Evolutionary conservation across 768 basidiomycete genomes (phyloP), one percentile per base, ranked within the genome.

Genomic region (Epithele typhae): DNA sequence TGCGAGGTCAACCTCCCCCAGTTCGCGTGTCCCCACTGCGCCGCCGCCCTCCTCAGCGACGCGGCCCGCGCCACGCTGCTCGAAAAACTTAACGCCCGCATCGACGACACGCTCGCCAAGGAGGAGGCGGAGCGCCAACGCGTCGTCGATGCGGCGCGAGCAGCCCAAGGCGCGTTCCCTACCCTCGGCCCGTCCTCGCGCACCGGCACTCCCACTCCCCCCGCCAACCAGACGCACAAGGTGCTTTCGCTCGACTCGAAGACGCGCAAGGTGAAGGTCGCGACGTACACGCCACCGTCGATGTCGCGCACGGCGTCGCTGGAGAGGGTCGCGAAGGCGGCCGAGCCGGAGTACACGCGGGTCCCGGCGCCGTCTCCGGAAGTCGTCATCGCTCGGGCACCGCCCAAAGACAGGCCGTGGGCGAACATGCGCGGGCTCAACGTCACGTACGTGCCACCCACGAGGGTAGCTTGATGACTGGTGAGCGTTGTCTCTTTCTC

Each of bases 111-210:
- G 0, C 49, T 77, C 4, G 64, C 67, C 0, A 68, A 60, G 50
- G 83, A 86, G 56, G 72, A 72, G 8, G 67, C 65, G n/a, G 74
- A 69, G 5, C 69, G 72, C 3, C 68, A 74, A 46, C 73, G 66
- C 24, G 74, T 63, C 14, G 61, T 70, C 2, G 71, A 77, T 21
- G 75, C 77, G 46, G 77, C 74, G 0, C 67, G 73, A 5, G 63
- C 64, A 7, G 76, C 75, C 0, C 76, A 67, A 21, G 83, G 84
- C 3, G 80, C 78, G 0, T 87, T 87, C 58, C 84, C 84, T 17
- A 66, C 70, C 12, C 73, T 87, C 22, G 50, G 61, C 11, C 72
- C 86, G 21, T 50, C 62, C 2, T 44, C 40, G 21, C 51, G 51
- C 18, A 36, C 48, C n/a, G 22, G 43, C 35, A 44, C 43, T 39